Conservation (phyloP, 2,329 filamentous ascomycete species). For the Pestalotiopsis sp. region DNA sequence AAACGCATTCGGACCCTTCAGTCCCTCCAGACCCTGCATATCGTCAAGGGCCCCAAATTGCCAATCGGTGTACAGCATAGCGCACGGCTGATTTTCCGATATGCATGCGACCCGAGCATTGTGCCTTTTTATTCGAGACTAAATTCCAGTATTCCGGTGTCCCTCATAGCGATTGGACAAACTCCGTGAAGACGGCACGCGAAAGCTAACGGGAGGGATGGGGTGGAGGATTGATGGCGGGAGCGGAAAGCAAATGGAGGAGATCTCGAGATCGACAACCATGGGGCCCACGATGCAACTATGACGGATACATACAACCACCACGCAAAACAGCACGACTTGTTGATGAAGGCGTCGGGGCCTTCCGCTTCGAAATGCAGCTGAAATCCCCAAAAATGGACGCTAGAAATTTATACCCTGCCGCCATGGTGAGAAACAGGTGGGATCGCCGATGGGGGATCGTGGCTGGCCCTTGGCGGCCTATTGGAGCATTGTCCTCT, state of each 20-base stretch:
- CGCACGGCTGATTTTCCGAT: neutral
- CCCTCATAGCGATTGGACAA: neutral
- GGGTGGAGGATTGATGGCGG: neutral
- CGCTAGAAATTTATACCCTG: neutral
- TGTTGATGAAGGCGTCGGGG: neutral
- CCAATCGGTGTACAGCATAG: neutral
- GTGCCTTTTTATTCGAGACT: neutral
- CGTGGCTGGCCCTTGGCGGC: constrained; percentile 6
- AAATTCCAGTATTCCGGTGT: neutral
- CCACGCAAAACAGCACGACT: neutral
- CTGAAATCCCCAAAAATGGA: neutral
- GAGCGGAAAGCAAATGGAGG: neutral
- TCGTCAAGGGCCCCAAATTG: neutral
- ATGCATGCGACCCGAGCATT: neutral
- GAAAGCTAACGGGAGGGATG: neutral
- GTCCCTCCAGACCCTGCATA: neutral
- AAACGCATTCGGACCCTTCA: neutral
- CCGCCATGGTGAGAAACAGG: neutral
- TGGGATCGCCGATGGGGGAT: constrained; percentile 6
- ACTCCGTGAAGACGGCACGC: neutral
- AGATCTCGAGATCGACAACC: neutral
- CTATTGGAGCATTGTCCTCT: neutral
- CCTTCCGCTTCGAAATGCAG: neutral
- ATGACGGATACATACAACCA: neutral
- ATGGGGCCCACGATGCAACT: neutral